phyloP scores from a whole-genome alignment of 352 stramenopile genomes.

The Phytophthora colocasiae region DNA sequence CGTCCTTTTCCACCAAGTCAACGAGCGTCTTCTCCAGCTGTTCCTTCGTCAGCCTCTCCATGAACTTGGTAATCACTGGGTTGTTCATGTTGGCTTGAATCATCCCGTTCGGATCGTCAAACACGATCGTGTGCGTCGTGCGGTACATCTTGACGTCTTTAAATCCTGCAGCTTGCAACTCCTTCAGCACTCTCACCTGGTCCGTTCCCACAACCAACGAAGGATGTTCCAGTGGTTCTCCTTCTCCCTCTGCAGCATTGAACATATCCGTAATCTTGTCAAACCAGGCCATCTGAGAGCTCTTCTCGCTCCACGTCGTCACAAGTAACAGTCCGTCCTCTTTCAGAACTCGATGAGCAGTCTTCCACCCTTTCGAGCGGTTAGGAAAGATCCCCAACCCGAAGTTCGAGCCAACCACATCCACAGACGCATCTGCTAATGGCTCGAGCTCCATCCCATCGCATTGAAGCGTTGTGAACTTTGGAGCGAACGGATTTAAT shows the following conservation, averaged over 20 bases:
- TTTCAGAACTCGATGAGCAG: slow-evolving; percentile 45
- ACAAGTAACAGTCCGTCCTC: slow-evolving; percentile 49
- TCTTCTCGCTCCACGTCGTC: slow-evolving; percentile 50
- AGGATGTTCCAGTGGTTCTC: slow-evolving; percentile 12
- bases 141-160: slow-evolving; percentile 30
- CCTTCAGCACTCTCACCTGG: slow-evolving; percentile 19
- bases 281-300: slow-evolving; percentile 45
- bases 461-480: slow-evolving; percentile 48
- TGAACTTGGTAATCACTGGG: slow-evolving; percentile 36
- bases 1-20: slow-evolving; percentile 31
- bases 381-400: slow-evolving; percentile 52
- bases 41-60: slow-evolving; percentile 35
- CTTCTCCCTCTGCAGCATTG: slow-evolving; percentile 28
- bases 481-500: slow-evolving; percentile 23
- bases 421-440: slow-evolving; percentile 40
- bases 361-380: slow-evolving; percentile 36
- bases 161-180: slow-evolving; percentile 36
- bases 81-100: slow-evolving; percentile 38
- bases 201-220: slow-evolving; percentile 20
- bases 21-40: slow-evolving; percentile 27
- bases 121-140: slow-evolving; percentile 44
- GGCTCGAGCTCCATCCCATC: slow-evolving; percentile 45
- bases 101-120: slow-evolving; percentile 34
- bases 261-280: slow-evolving; percentile 40
- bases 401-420: slow-evolving; percentile 55